A percentile compares a stretch with the other conserved stretches of the same genome.
Evolutionary conservation across 202 grass and related monocot species (phyloP).

Genomic region (Carex arenaria): DNA sequence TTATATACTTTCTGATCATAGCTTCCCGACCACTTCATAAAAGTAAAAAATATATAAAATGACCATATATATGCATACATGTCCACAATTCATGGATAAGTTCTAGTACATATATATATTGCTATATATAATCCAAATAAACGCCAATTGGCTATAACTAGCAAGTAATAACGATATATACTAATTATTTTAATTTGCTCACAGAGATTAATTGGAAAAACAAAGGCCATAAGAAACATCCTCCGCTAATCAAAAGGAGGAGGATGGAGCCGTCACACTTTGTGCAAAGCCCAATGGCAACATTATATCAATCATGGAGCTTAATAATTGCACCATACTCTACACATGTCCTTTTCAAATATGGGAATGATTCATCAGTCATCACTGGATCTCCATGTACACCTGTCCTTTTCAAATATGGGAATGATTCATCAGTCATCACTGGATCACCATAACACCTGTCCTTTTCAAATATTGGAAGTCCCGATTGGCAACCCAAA

Average conservation of each 20-base stretch:
- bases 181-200: conserved; percentile 6
- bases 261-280: conserved; percentile 43
- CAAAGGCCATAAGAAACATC: conserved; percentile 30
- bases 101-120: background rate
- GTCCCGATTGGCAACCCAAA: too few relatives aligned
- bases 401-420: too few relatives aligned
- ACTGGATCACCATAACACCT: too few relatives aligned
- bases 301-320: conserved; percentile 28
- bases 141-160: background rate
- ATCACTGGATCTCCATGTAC: background rate
- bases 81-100: background rate
- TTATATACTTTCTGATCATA: background rate
- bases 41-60: background rate
- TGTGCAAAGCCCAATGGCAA: conserved; percentile 25
- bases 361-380: conserved; percentile 3
- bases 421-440: too few relatives aligned
- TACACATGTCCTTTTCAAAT: conserved; percentile 19
- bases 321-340: conserved; percentile 33
- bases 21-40: background rate
- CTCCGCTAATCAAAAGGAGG: conserved; percentile 2
- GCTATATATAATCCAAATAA: background rate
- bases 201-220: background rate
- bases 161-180: background rate
- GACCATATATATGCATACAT: background rate
- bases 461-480: too few relatives aligned